Conservation (phyloP, 306 rosid genomes). For the Begonia fuchsioides region DNA sequence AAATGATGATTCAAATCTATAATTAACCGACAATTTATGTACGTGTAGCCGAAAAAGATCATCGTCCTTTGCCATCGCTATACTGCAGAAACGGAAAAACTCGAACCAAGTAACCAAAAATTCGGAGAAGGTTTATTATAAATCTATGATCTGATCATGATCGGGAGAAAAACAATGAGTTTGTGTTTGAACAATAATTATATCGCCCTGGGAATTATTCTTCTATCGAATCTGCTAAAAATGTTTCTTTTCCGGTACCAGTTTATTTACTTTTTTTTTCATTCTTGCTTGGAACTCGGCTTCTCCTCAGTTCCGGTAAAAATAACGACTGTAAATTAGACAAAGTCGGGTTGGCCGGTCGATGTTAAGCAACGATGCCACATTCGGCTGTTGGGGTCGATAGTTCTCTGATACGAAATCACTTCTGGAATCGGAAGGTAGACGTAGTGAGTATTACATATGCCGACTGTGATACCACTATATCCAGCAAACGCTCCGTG, state of each 20-base stretch:
- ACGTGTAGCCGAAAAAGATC: too few species aligned
- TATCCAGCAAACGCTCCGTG: conserved; percentile 98
- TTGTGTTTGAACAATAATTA: not conserved
- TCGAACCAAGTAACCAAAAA: too few species aligned
- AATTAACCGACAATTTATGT: too few species aligned
- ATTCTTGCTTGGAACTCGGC: not conserved
- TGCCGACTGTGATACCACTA: conserved; percentile 86
- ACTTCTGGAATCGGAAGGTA: conserved; percentile 94
- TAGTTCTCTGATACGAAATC: conserved; percentile 63
- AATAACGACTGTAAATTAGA: conserved; percentile 15
- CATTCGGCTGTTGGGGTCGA: conserved; percentile 93
- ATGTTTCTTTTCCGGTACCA: conserved; percentile 4
- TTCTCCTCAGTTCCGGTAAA: conserved; percentile 9
- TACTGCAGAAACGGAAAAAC: too few species aligned
- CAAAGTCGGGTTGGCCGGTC: conserved; percentile 92
- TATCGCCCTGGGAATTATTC: not conserved
- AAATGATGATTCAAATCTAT: too few species aligned
- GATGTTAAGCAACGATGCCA: conserved; percentile 99
- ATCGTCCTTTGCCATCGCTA: too few species aligned
- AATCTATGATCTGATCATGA: too few species aligned
- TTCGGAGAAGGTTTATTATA: too few species aligned
- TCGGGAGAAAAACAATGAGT: too few species aligned
- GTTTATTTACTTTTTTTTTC: conserved; percentile 7
- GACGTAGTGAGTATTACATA: conserved; percentile 91
- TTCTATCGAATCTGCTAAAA: not conserved